Conservation (phyloP, 2,329 filamentous ascomycete genomes). For the Ophiostoma montium region DNA sequence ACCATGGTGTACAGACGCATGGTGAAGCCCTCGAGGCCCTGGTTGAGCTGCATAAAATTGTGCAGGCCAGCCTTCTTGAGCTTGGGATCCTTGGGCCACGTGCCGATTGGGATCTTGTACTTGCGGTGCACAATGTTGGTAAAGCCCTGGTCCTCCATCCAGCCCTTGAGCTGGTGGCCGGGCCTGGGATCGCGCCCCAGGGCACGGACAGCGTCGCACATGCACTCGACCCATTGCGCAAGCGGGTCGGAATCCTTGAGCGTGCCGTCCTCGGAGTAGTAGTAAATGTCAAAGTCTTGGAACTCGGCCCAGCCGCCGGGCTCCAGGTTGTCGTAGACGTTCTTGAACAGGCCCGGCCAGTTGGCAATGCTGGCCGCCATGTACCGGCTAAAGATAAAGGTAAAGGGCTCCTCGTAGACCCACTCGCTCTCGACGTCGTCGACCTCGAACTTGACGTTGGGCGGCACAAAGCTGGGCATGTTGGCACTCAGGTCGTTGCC, state of each 20-base stretch:
- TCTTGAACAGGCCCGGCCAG: slow-evolving; percentile 12
- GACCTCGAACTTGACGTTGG: slow-evolving; percentile 14
- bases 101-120: slow-evolving; percentile 30
- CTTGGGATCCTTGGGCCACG: slow-evolving; percentile 31
- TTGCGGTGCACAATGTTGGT: slow-evolving; percentile 30
- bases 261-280: slow-evolving; percentile 12
- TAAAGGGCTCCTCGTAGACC: slow-evolving; percentile 12
- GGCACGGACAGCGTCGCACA: slow-evolving; percentile 12
- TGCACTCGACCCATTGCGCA: slow-evolving; percentile 3
- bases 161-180: slow-evolving; percentile 21
- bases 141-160: slow-evolving; percentile 34
- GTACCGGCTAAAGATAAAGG: slow-evolving; percentile 12
- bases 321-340: slow-evolving; percentile 12
- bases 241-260: slow-evolving; percentile 8
- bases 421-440: slow-evolving; percentile 15
- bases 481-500: slow-evolving; percentile 15
- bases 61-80: slow-evolving; percentile 25
- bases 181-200: slow-evolving; percentile 14
- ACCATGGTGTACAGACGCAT: slow-evolving; percentile 15
- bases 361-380: slow-evolving; percentile 12
- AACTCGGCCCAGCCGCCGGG: slow-evolving; percentile 16
- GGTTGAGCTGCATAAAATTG: slow-evolving; percentile 11
- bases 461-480: slow-evolving; percentile 14
- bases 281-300: slow-evolving; percentile 13
- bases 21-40: slow-evolving; percentile 12